Conservation (phyloP, 2,329 filamentous ascomycete species). For the Amauroascus verrucosus region DNA sequence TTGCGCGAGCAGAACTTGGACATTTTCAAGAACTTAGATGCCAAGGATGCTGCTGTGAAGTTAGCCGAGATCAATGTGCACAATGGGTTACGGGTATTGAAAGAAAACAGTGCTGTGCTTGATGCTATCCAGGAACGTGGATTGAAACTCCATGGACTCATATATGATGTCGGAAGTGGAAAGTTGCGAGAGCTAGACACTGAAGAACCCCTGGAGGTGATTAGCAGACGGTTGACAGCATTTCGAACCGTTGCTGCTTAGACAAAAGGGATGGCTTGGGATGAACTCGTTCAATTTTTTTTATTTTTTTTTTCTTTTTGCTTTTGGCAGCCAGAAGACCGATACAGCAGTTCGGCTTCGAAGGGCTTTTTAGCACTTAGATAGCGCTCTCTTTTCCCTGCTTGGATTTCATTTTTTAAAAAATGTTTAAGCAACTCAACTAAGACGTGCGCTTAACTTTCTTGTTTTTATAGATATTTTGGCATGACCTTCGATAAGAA, state of each 20-base stretch:
- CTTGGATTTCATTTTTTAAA: background rate
- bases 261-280: background rate
- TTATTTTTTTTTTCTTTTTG: no score
- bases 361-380: background rate
- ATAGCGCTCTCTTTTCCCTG: background rate
- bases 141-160: constrained; percentile 63
- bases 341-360: background rate
- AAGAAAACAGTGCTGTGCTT: constrained; percentile 58
- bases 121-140: constrained; percentile 61
- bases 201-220: constrained; percentile 31
- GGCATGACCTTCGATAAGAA: no score
- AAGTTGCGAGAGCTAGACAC: constrained; percentile 45
- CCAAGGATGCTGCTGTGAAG: constrained; percentile 45
- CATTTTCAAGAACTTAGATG: constrained; percentile 39
- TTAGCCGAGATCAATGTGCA: constrained; percentile 70
- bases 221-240: constrained; percentile 31
- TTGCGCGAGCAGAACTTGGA: constrained; percentile 45
- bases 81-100: constrained; percentile 55
- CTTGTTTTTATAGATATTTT: background rate
- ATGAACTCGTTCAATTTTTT: background rate
- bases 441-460: background rate
- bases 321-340: no score
- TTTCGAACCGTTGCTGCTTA: constrained; percentile 27
- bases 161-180: constrained; percentile 58
- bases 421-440: background rate